Base-by-base conservation (phyloP, 805 yeast genomes). In the Candida easanensis region DNA sequence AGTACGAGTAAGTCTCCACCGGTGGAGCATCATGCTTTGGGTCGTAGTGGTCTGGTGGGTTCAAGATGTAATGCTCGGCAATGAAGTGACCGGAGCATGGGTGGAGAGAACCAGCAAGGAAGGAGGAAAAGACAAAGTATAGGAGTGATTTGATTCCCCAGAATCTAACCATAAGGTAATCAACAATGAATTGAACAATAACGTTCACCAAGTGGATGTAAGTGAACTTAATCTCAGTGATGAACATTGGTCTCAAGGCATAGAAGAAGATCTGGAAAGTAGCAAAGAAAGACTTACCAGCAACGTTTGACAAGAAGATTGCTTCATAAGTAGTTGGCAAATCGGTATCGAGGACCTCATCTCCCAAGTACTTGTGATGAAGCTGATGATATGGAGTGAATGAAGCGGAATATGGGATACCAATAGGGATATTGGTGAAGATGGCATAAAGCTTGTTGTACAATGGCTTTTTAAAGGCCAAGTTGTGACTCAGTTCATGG, bases 21-120 rank as follows among this genome's bases (percentile, higher is more conserved):
- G 91, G 90, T 15, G 84, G 80, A 3, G 61, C 50, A 26, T 66
- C 72, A 1, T 45, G 49, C 20, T 23, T 45, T 47, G 33, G 42
- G 42, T 51, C 38, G 39, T 58, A 58, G 18, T 54, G 53, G 26
- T 63, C 60, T 18, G 75, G 76, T 30, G 87, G 83, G 50, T 80
- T 69, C 62, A 88, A 71, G 13, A 88, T 79, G 59, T 87, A 88
- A 62, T 89, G 97, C 61, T 89, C 97, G n/a, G 96, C 91, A 51
- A 89, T 87, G 65, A 89, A 89, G 66, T 89, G 97, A 17, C 97
- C 97, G 1, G 97, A 95, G 47, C 88, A 82, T 21, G 97, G 97
- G 59, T 89, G 97, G 59, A 87, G 70, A 0, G 95, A 86, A 2
- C 97, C 97, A 0, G 96, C 96, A 40, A 89, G 68, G 60, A 89